phyloP scores from a whole-genome alignment of 805 yeast genomes.

The Candida railenensis region DNA sequence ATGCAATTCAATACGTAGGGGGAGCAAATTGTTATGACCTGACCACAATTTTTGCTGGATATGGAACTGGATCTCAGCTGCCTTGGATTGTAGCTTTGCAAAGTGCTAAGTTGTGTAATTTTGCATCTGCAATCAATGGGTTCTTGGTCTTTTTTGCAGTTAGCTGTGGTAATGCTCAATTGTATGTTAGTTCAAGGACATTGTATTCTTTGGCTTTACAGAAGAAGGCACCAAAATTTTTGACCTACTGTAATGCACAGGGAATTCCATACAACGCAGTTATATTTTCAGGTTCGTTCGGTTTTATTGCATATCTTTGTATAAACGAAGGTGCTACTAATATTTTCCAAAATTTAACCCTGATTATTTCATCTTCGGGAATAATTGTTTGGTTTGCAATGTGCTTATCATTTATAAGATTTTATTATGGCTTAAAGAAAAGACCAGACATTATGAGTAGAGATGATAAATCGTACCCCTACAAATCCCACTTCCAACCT shows the following conservation, averaged over 20 bases:
- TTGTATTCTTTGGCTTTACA: slow-evolving; percentile 42
- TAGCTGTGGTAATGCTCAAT: slow-evolving; percentile 45
- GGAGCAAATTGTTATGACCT: slow-evolving; percentile 29
- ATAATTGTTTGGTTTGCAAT: slow-evolving; percentile 78
- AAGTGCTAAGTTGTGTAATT: slow-evolving; percentile 34
- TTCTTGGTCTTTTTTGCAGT: slow-evolving; percentile 47
- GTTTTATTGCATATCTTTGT: slow-evolving; percentile 59
- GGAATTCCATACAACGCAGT: slow-evolving; percentile 80
- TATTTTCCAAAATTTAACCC: slow-evolving; percentile 66
- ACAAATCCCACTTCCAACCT: slow-evolving; percentile 69
- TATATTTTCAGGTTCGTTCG: slow-evolving; percentile 58
- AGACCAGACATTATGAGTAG: slow-evolving; percentile 66
- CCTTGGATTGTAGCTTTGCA: slow-evolving; percentile 47
- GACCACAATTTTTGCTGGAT: slow-evolving; percentile 28
- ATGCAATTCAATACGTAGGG: slow-evolving; percentile 34
- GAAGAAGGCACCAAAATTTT: slow-evolving; percentile 60
- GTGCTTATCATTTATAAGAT: slow-evolving; percentile 62
- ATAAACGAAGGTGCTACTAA: slow-evolving; percentile 55
- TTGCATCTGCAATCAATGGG: slow-evolving; percentile 41
- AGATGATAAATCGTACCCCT: slow-evolving; percentile 65
- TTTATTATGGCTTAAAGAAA: slow-evolving; percentile 57
- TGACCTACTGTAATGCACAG: slow-evolving; percentile 54
- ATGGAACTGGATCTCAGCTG: slow-evolving; percentile 41
- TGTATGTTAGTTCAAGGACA: slow-evolving; percentile 43
- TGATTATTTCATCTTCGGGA: slow-evolving; percentile 71